These are phyloP conservation scores for Aspergillus sojae DNA, from an alignment of 2,329 filamentous ascomycete species.

Conservation along the genomic window DNA sequence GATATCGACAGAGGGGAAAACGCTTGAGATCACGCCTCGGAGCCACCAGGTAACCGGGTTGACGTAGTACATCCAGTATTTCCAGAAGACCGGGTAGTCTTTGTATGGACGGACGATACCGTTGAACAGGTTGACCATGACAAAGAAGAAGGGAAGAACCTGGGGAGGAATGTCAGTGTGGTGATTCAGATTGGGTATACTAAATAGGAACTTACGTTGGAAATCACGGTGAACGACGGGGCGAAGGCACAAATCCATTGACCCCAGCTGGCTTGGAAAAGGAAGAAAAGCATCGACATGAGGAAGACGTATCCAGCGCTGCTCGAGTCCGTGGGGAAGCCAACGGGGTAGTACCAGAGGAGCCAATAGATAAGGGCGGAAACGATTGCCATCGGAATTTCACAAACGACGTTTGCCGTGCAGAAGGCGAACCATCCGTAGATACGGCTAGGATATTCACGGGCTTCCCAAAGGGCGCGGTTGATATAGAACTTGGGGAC, in stretches of 20 bases:
- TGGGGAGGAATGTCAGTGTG: slow-evolving; percentile 21
- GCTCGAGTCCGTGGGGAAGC: slow-evolving; percentile 65
- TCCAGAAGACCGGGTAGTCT: slow-evolving; percentile 69
- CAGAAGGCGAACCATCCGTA: slow-evolving; percentile 79
- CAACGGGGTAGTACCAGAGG: slow-evolving; percentile 76
- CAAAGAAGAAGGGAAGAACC: slow-evolving; percentile 77
- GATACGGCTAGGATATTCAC: slow-evolving; percentile 73
- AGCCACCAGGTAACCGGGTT: slow-evolving; percentile 74
- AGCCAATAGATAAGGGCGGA: slow-evolving; percentile 69
- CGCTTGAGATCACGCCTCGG: slow-evolving; percentile 67
- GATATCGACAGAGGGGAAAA: slow-evolving; percentile 57
- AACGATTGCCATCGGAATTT: slow-evolving; percentile 71
- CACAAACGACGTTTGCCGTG: slow-evolving; percentile 71
- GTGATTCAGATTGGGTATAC: not conserved
- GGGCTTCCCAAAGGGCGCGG: slow-evolving; percentile 70
- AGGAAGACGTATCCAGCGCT: slow-evolving; percentile 75
- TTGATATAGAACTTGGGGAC: slow-evolving; percentile 79
- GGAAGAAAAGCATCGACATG: slow-evolving; percentile 76
- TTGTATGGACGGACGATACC: slow-evolving; percentile 72
- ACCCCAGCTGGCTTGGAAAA: slow-evolving; percentile 75
- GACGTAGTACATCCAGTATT: slow-evolving; percentile 70
- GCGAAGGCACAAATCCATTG: slow-evolving; percentile 86
- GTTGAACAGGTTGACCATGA: slow-evolving; percentile 76
- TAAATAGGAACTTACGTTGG: slow-evolving; percentile 51
- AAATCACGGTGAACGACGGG: slow-evolving; percentile 76